A percentile compares a stretch with the other conserved stretches of the same genome.
Conservation (phyloP, 495 filamentous ascomycete genomes). For the Monascus purpureus region DNA sequence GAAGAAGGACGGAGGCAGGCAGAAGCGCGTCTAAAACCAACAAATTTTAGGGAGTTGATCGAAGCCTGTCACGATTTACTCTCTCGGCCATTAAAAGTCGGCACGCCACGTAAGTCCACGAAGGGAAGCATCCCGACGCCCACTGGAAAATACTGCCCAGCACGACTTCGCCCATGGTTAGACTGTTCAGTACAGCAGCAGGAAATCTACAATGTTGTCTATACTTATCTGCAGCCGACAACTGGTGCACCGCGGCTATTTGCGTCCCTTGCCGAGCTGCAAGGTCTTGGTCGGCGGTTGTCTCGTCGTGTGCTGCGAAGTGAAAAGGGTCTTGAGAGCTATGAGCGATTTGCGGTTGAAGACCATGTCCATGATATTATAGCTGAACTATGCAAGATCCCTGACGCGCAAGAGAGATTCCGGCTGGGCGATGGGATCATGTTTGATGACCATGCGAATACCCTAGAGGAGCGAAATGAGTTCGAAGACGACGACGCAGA, state of each 20-base stretch:
- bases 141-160: conserved; percentile 11
- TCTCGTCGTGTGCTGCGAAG: conserved; percentile 1
- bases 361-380: background rate
- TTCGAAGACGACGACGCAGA: no score
- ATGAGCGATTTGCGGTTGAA: background rate
- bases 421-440: no score
- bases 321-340: conserved; percentile 3
- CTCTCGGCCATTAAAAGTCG: conserved; percentile 3
- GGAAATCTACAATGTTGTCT: conserved; percentile 8
- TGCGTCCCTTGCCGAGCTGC: conserved; percentile 4
- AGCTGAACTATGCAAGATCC: no score
- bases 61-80: conserved; percentile 12
- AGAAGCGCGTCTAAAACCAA: conserved; percentile 4
- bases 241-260: conserved; percentile 7
- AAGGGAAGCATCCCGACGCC: conserved; percentile 8
- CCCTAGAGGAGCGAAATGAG: no score
- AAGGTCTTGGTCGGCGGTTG: conserved; percentile 1
- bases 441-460: no score
- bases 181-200: conserved; percentile 11
- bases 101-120: conserved; percentile 11
- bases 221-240: conserved; percentile 5
- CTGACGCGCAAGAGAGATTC: no score
- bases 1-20: conserved; percentile 19
- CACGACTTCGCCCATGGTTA: conserved; percentile 8
- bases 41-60: conserved; percentile 17